Percentiles rank a stretch among this genome's conserved stretches.
These are phyloP conservation scores for Blumeria hordei DNA, from an alignment of 2,329 filamentous ascomycete species.

Conservation along the genomic window DNA sequence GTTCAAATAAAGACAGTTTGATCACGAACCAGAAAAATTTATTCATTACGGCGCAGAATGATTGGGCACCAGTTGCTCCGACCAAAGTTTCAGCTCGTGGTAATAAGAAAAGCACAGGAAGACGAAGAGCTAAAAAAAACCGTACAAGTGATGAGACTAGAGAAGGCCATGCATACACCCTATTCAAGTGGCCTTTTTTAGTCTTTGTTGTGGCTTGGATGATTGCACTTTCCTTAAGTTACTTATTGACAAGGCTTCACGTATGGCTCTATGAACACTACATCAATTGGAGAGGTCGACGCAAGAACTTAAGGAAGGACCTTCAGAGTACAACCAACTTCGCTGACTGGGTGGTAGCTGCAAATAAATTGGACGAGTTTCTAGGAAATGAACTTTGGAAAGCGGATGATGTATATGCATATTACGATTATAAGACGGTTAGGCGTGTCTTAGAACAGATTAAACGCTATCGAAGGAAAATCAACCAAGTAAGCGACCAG, in stretches of 20 bases:
- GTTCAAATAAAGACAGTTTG: no score
- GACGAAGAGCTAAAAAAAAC: conserved; percentile 13
- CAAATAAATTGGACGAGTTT: conserved; percentile 55
- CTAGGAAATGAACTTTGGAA: conserved; percentile 66
- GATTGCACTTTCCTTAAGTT: conserved; percentile 42
- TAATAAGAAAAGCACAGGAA: conserved; percentile 17
- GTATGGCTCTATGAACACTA: conserved; percentile 84
- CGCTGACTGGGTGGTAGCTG: conserved; percentile 58
- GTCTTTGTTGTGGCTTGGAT: conserved; percentile 64
- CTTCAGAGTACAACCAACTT: conserved; percentile 55
- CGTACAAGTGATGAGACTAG: conserved; percentile 71
- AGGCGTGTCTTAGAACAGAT: conserved; percentile 56
- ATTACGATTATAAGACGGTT: conserved; percentile 79
- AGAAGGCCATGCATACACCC: conserved; percentile 71
- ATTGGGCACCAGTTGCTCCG: conserved; percentile 70
- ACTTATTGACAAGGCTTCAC: conserved; percentile 65
- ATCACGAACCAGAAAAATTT: conserved; percentile 5
- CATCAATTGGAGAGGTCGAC: conserved; percentile 64
- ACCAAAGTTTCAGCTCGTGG: conserved; percentile 7
- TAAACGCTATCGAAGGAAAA: conserved; percentile 28
- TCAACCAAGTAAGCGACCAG: conserved; percentile 17
- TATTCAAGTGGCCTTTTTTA: conserved; percentile 84
- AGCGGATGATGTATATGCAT: conserved; percentile 48
- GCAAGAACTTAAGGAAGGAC: conserved; percentile 44
- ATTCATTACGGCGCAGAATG: conserved; percentile 76